phyloP scores from a whole-genome alignment of 257 asterid genomes.

The Jacaranda copaia region DNA sequence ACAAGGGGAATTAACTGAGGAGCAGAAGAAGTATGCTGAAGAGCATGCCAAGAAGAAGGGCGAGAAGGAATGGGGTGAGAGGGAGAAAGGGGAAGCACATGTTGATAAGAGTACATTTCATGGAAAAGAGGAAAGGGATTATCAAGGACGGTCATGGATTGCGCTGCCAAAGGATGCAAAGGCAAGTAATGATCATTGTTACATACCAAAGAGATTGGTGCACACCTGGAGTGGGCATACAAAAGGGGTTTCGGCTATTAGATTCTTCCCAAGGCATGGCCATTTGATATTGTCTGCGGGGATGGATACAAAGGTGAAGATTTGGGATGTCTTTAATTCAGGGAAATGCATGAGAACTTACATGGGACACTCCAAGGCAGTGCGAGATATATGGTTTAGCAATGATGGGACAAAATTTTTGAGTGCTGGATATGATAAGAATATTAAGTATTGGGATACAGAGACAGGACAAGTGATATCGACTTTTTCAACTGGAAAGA shows the following conservation, averaged over 20 bases:
- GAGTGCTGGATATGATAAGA: conserved; percentile 95
- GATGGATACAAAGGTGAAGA: conserved; percentile 95
- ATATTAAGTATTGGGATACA: conserved; percentile 98
- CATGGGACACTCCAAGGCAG: conserved; percentile 97
- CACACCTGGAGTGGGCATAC: conserved; percentile 99
- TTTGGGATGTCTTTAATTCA: conserved; percentile 92
- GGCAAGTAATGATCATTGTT: conserved; percentile 95
- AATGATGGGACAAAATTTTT: conserved; percentile 91
- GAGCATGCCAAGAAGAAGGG: conserved; percentile 96
- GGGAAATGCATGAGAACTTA: conserved; percentile 98
- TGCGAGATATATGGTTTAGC: conserved; percentile 89
- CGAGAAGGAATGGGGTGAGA: conserved; percentile 82
- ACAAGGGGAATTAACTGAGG: conserved; percentile 85
- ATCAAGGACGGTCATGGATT: conserved; percentile 98
- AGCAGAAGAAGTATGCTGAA: conserved; percentile 98
- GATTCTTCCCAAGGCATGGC: conserved; percentile 94
- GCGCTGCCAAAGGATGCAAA: conserved; percentile 96
- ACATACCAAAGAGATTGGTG: conserved; percentile 90
- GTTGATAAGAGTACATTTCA: conserved; percentile 86
- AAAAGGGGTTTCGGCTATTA: conserved; percentile 93
- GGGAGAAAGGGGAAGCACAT: conserved; percentile 60
- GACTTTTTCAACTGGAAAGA: conserved; percentile 86
- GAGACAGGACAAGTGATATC: conserved; percentile 98
- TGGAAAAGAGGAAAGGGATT: conserved; percentile 94
- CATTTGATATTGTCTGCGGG: conserved; percentile 96